Evolutionary conservation across 73 alveolate species (phyloP), one percentile per base, ranked within the genome.

Genomic region (Paramecium caudatum): DNA sequence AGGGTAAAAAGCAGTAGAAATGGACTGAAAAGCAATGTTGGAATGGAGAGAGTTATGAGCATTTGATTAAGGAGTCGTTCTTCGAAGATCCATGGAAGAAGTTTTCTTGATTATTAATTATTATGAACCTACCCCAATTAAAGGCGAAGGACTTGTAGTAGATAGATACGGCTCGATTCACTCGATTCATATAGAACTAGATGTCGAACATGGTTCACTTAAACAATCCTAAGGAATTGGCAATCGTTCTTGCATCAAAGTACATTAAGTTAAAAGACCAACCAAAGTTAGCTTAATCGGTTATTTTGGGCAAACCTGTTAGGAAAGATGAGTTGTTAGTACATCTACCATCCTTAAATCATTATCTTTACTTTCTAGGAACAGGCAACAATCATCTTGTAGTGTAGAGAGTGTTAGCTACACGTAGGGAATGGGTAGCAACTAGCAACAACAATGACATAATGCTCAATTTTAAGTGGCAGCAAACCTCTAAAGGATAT

Each of bases 21-120:
- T 65, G 49, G 83, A 43, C 27, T 9, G 49, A 33, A 43, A 65
- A 65, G 39, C 19, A 25, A 30, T 65, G 34, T 12, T 65, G 49
- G 49, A 33, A 65, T 5, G 83, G 49, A 5, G 27, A 74, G 8
- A 45, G 88, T 19, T 39, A 74, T 39, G 88, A 45, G 16, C 43
- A 45, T n/a, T 74, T 39, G 23, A 74, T 74, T 13, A 37, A 37
- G 8, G 69, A 36, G 6, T 74, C 88, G 9, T 74, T 74, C 47
- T 74, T 74, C 45, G 88, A 74, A 43, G 43, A 74, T 43, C 88
- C 88, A 23, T 74, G 88, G 88, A 74, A 74, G 47, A 74, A 74
- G 39, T 41, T 41, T 43, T 41, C 47, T 25, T 68, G 84, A 74
- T 41, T 16, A 65, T 32, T 65, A 16, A 30, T 65, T 65, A 65